Conservation (phyloP, 2,329 filamentous ascomycete genomes). For the Coleophoma crateriformis region DNA sequence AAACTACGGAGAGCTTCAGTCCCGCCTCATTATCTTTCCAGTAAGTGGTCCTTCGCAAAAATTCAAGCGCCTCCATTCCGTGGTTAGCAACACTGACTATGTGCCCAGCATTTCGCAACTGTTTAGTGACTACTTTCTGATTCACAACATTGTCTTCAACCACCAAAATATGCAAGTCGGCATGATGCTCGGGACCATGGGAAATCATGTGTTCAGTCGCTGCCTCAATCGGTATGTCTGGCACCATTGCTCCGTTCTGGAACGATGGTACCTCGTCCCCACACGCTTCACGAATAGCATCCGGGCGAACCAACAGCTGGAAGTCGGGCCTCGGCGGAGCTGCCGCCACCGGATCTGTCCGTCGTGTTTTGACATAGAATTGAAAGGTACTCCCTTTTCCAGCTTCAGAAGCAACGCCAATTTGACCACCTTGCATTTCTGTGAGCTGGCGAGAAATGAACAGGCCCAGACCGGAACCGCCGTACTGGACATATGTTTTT, state of each 20-base stretch:
- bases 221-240: neutral
- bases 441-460: constrained; percentile 74
- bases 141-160: constrained; percentile 58
- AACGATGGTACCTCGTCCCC: constrained; percentile 4
- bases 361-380: constrained; percentile 61
- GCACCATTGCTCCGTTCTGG: constrained; percentile 2
- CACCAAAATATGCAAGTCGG: constrained; percentile 34
- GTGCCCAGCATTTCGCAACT: constrained; percentile 53
- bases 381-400: constrained; percentile 68
- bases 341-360: constrained; percentile 16
- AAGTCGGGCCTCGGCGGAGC: constrained; percentile 6
- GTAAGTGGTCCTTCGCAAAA: constrained; percentile 47
- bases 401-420: constrained; percentile 62
- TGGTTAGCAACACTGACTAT: constrained; percentile 59
- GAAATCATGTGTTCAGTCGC: neutral
- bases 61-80: constrained; percentile 53
- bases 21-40: constrained; percentile 34
- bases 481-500: constrained; percentile 72
- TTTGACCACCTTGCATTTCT: constrained; percentile 73
- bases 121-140: constrained; percentile 44
- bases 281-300: constrained; percentile 10
- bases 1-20: constrained; percentile 55
- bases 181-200: neutral
- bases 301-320: constrained; percentile 8
- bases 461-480: constrained; percentile 69